Evolutionary conservation across 148 eudicot species (phyloP), one percentile per base, ranked within the genome.

Genomic region (Rhododendron molle): DNA sequence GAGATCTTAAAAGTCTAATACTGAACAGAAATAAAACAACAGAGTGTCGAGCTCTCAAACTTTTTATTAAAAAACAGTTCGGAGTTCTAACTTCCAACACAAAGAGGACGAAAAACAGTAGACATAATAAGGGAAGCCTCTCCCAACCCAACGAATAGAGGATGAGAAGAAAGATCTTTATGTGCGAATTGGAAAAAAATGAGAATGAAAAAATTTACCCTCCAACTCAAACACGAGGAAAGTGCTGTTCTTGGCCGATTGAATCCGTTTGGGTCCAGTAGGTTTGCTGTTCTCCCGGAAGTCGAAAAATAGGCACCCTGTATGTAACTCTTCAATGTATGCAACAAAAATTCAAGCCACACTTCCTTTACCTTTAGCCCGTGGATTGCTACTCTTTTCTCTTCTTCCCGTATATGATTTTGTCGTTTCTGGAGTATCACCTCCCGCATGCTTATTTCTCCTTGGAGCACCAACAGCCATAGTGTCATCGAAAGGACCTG

Each of bases 401-500:
- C 85, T 90, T 60, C 82, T 87, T 60, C 89, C 58, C 5, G 65
- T 80, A 52, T 52, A 81, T 34, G 72, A 62, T 81, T 62, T 81
- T n/a, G 90, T 89, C 62, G 62, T 85, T 21, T 84, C 88, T 15
- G 83, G 90, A 18, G 81, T 83, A 60, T 87, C 90, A 32, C 81
- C 85, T 13, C 81, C 90, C 14, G 87, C 84, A 85, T 81, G 84
- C 90, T 93, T 93, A 84, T 90, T 94, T 79, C 93, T 82, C 91
- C 93, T 92, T 3, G 92, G 87, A 20, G 91, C 91, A 18, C 92
- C 92, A 30, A 90, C 92, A 78, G 94, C 88, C 73, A 90, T 90
- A 7, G 96, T 93, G 47, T 95, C 98, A 36, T 89, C 95, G 89
- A 96, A 87, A 28, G 98, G 99, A 84, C 99, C 99, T 0, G 99